Base-by-base conservation (phyloP, 257 asterid genomes). In the Solanum sejunctum region DNA sequence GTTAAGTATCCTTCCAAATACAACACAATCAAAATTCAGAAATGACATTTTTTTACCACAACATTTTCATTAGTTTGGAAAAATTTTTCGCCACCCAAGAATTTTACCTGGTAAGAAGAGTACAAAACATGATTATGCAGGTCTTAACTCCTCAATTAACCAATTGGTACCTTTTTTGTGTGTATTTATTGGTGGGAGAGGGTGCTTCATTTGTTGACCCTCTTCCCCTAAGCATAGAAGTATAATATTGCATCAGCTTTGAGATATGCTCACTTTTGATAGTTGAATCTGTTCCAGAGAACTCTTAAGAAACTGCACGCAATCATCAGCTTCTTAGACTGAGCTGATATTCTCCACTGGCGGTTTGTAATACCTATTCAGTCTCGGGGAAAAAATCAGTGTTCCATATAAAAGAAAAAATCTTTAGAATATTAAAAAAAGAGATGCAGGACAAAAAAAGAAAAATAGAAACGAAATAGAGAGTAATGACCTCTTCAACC, bases 241-340 rank as follows among this genome's bases (percentile, higher is more conserved):
- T 51, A 77, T 28, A 16, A 8, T 26, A 2, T 26, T 21, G 60
- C 6, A 51, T 71, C 36, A 6, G 56, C 15, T 13, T 70, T 18
- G 57, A 52, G 64, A 52, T 26, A 52, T 52, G 64, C 57, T 84
- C 57, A 92, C 95, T 87, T 91, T 92, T 7, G 90, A 79, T 3
- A 72, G 66, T 32, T 89, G 91, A n/a, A 91, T 84, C 36, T 88
- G 90, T 23, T 91, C 89, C 66, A 92, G 66, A 64, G 95, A 91
- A 77, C 88, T 85, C 15, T 84, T 12, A 12, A 93, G 93, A 84
- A 89, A 93, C 86, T 92, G 92, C 64, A 89, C 90, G 61, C 85
- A 89, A 13, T 88, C 92, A 85, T 89, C 93, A 43, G 91, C 95
- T 87, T 93, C 93, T 47, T 90, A 91, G 66, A 84, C 84, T 20